These are phyloP conservation scores for Carex myosuroides DNA, from an alignment of 176 grass and related monocot genomes.

Conservation along the genomic window DNA sequence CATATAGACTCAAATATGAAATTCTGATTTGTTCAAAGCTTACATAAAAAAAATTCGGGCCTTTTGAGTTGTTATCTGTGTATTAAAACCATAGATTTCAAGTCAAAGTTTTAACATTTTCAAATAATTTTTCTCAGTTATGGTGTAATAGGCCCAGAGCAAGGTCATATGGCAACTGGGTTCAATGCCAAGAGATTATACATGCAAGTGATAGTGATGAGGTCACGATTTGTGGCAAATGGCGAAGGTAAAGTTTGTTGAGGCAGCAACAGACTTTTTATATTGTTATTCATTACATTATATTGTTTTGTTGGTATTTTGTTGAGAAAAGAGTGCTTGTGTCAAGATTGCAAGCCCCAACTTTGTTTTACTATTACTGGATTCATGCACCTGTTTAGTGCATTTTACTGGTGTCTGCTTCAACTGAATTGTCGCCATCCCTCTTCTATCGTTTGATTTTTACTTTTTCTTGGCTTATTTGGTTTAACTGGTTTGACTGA, in stretches of 20 bases:
- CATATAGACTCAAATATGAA: not conserved
- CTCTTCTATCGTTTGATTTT: not conserved
- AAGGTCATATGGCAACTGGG: slow-evolving; percentile 79
- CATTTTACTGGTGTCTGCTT: not conserved
- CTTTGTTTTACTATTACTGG: not conserved
- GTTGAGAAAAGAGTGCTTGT: slow-evolving; percentile 6
- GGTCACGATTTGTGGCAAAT: slow-evolving; percentile 65
- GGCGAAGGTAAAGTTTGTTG: slow-evolving; percentile 66
- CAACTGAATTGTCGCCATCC: not conserved
- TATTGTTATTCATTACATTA: not conserved
- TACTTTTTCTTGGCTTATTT: not conserved
- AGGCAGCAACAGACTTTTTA: slow-evolving; percentile 16
- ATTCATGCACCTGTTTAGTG: not conserved
- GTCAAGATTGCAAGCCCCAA: not conserved
- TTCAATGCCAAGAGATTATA: slow-evolving; percentile 69
- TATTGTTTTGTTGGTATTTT: not conserved
- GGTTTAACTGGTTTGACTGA: not conserved
- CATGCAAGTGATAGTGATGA: slow-evolving; percentile 41
- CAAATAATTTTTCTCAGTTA: slow-evolving; percentile 25
- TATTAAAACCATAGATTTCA: not conserved
- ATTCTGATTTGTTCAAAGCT: not conserved
- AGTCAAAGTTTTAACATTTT: slow-evolving; percentile 18
- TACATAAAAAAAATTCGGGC: not conserved
- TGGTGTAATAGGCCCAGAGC: slow-evolving; percentile 28
- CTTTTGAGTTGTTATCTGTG: not conserved